Evolutionary conservation across 106 monocot species (phyloP), one percentile per base, ranked within the genome.

Genomic region (Dioscorea alata): DNA sequence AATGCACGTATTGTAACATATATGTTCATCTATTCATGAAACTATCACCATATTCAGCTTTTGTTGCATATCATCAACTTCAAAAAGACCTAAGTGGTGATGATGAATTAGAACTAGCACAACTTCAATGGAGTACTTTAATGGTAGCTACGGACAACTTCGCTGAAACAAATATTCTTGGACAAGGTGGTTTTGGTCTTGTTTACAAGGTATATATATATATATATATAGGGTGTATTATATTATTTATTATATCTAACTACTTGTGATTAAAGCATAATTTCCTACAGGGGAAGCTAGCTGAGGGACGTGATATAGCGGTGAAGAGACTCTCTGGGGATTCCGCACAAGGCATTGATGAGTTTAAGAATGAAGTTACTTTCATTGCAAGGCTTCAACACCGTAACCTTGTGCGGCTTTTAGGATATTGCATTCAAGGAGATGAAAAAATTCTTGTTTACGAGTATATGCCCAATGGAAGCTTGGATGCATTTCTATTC

Each of bases 161-260:
- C 14, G 71, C 75, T 5, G 16, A 22, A 6, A 9, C 6, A 3
- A 80, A 75, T 52, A 59, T 59, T 33, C 74, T 80, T 21, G 80
- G 80, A 20, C 61, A 75, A 61, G 80, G 80, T n/a, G 80, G 75
- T 19, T 80, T 80, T 49, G 80, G 74, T 21, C 66, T 70, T 0
- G 74, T 80, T 1, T 80, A 80, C 61, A 80, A 66, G 80, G 75
- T 80, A 79, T 28, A 28, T 28, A 42, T 42, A 28, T 28, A 28
- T 28, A 28, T 28, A 28, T 28, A 28, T 28, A 28, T 4, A 52
- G 28, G 28, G 3, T 28, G 28, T 1, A 28, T 28, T 3, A 28
- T 28, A 28, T 28, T 28, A 28, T 28, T 1, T 28, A 28, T 28
- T 28, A 28, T 28, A 28, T 28, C 1, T 1, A 28, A 28, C 28